Conservation (phyloP, 129 eudicot species). For the sunflower (Helianthus annuus) region HanXRQr2.0-SUNRISE NC_035445.2:75711565-75712064, state of each 20-base stretch:
- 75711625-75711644: no score
- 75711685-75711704: no score
- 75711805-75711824: constrained; percentile 1
- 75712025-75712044: constrained; percentile 60
- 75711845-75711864: constrained; percentile 69
- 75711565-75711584: no score
- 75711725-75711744: no score
- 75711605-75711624: no score
- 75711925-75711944: constrained; percentile 74
- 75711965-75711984: constrained; percentile 80
- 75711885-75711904: constrained; percentile 56
- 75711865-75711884: constrained; percentile 82
- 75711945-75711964: constrained; percentile 80
- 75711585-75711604: no score
- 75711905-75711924: constrained; percentile 59
- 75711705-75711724: no score
- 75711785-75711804: neutral
- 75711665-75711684: no score
- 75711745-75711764: no score
- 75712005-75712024: constrained; percentile 43
- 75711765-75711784: neutral
- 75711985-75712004: constrained; percentile 68
- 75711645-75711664: no score
- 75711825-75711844: constrained; percentile 77
- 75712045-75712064: constrained; percentile 54